Evolutionary conservation across 2,329 filamentous ascomycete species (phyloP).

Genomic region (Pyrenochaeta sp.): DNA sequence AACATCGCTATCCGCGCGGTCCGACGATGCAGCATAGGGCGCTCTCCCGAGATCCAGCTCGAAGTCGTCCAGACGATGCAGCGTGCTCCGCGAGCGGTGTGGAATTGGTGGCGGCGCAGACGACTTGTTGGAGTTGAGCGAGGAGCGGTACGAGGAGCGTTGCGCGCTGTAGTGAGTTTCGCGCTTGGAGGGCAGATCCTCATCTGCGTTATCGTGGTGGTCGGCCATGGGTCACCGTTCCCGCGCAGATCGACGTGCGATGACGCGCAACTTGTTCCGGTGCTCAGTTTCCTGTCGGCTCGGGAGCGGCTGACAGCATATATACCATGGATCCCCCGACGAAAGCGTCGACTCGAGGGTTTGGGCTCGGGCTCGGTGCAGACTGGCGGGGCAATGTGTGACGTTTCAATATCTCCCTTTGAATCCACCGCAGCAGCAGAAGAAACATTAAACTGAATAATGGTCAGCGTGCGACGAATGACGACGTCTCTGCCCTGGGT

Average conservation of each 20-base stretch:
- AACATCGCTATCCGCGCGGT: slow-evolving; percentile 21
- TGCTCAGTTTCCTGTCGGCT: too few relatives aligned
- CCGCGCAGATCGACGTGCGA: slow-evolving; percentile 14
- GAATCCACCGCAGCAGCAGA: slow-evolving; percentile 4
- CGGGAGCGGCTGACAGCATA: background rate
- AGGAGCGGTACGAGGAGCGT: slow-evolving; percentile 41
- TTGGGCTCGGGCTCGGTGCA: background rate
- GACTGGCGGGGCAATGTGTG: background rate
- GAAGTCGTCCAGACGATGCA: slow-evolving; percentile 25
- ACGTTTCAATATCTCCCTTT: background rate
- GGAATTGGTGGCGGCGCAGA: slow-evolving; percentile 17
- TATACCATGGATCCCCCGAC: background rate
- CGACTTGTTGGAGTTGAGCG: slow-evolving; percentile 16
- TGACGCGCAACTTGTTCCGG: slow-evolving; percentile 11
- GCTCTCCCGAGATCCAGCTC: slow-evolving; percentile 16
- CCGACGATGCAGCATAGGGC: slow-evolving; percentile 2
- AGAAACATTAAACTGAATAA: background rate
- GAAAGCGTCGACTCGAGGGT: background rate
- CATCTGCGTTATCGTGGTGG: slow-evolving; percentile 21
- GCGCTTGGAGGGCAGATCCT: slow-evolving; percentile 32
- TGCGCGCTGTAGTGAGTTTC: slow-evolving; percentile 46
- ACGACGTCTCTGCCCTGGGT: slow-evolving; percentile 2
- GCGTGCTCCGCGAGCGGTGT: slow-evolving; percentile 18
- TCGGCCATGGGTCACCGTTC: slow-evolving; percentile 31
- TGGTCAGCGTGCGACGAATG: background rate